Conservation (phyloP, 306 rosid species). For the Cucumis hystrix region DNA sequence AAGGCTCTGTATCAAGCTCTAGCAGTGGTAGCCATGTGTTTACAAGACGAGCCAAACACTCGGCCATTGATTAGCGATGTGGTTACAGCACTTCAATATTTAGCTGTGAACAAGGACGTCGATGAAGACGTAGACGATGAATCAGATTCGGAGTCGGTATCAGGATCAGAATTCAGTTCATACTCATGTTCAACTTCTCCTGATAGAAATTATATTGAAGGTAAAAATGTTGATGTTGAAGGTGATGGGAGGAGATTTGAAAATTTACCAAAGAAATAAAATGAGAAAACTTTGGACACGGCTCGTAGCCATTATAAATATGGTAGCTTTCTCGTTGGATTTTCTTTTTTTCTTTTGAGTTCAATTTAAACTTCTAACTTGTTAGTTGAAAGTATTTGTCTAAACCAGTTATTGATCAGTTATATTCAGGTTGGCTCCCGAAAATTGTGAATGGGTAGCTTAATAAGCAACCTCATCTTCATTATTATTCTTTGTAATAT, state of each 20-base stretch:
- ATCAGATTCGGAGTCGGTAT: not conserved
- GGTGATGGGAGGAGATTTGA: not conserved
- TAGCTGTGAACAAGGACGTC: constrained; percentile 18
- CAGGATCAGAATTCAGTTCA: not conserved
- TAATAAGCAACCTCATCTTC: too few relatives aligned
- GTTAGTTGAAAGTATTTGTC: too few relatives aligned
- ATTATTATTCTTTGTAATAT: too few relatives aligned
- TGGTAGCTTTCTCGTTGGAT: too few relatives aligned
- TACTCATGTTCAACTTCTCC: constrained; percentile 1
- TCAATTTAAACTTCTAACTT: too few relatives aligned
- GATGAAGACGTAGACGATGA: constrained; percentile 11
- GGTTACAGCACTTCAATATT: constrained; percentile 57
- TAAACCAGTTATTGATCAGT: too few relatives aligned
- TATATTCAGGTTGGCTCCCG: too few relatives aligned
- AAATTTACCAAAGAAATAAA: not conserved
- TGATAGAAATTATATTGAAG: constrained; percentile 11
- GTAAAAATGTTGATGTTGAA: constrained; percentile 1
- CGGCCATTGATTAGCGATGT: constrained; percentile 78
- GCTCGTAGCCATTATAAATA: too few relatives aligned
- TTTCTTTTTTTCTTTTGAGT: too few relatives aligned
- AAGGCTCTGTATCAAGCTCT: constrained; percentile 78
- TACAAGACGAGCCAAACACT: constrained; percentile 56
- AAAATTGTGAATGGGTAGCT: too few relatives aligned
- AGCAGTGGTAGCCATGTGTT: constrained; percentile 92
- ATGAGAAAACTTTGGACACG: too few relatives aligned